A percentile compares a stretch with the other conserved stretches of the same genome.
Evolutionary conservation across 192 early-diverging fungal species (phyloP).

Genomic region (Helicostylum pulchrum): DNA sequence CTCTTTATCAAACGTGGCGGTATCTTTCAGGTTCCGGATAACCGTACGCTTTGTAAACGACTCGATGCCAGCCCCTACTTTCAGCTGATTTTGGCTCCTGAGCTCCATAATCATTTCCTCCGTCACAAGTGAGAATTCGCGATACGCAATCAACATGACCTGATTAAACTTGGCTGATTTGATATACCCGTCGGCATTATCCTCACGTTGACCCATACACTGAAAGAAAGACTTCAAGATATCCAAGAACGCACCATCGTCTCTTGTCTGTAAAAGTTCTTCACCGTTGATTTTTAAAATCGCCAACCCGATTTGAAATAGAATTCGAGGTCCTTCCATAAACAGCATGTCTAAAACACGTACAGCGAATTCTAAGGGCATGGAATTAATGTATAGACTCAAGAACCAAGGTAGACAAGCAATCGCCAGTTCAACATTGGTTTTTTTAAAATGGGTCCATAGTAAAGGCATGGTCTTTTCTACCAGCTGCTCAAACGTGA

Average conservation of each 20-base stretch:
- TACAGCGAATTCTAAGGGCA: constrained; percentile 86
- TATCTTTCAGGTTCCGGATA: constrained; percentile 64
- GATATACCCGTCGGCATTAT: constrained; percentile 37
- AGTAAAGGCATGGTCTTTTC: constrained; percentile 90
- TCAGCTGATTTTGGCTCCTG: constrained; percentile 69
- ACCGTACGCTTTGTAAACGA: constrained; percentile 76
- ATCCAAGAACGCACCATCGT: constrained; percentile 80
- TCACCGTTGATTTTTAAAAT: constrained; percentile 92
- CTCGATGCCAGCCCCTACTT: constrained; percentile 77
- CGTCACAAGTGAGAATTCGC: constrained; percentile 76
- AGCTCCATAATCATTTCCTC: constrained; percentile 63
- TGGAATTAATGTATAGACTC: constrained; percentile 93
- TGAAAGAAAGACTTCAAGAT: constrained; percentile 84
- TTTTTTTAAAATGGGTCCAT: constrained; percentile 74
- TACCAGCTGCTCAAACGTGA: constrained; percentile 89
- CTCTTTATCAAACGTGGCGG: constrained; percentile 67
- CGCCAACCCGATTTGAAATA: constrained; percentile 90
- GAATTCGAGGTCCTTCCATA: constrained; percentile 93
- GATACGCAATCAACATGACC: constrained; percentile 85
- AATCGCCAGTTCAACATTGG: constrained; percentile 94
- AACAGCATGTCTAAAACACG: constrained; percentile 96
- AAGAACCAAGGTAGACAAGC: constrained; percentile 98
- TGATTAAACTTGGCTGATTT: constrained; percentile 74
- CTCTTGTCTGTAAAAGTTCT: constrained; percentile 58
- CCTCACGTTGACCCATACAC: constrained; percentile 51